These are phyloP conservation scores for Colletotrichum chrysophilum DNA, from an alignment of 2,329 filamentous ascomycete species.

Conservation along the genomic window DNA sequence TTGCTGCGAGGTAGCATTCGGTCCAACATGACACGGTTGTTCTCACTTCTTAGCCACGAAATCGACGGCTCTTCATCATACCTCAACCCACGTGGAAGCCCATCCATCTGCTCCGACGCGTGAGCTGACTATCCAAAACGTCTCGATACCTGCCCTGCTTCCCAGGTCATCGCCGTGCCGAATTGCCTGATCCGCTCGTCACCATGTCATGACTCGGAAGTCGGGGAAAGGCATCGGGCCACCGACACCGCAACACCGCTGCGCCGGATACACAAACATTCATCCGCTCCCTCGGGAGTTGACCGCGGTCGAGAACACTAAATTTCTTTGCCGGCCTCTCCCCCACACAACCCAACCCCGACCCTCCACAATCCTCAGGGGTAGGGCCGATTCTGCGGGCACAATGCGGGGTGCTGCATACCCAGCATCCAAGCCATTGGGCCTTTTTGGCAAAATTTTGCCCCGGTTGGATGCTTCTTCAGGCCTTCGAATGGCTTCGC, in stretches of 20 bases:
- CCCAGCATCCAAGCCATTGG: slow-evolving; percentile 7
- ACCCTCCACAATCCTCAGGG: slow-evolving; percentile 6
- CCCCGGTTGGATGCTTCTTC: neutral
- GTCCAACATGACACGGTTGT: neutral
- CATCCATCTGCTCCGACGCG: neutral
- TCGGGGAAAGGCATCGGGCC: neutral
- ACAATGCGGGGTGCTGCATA: slow-evolving; percentile 8
- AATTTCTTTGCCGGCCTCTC: neutral
- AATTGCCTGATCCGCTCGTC: neutral
- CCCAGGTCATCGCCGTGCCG: neutral
- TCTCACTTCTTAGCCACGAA: no score
- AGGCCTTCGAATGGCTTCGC: neutral
- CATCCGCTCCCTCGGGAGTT: slow-evolving; percentile 7
- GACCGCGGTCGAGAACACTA: neutral
- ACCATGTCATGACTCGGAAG: slow-evolving; percentile 1
- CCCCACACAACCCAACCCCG: slow-evolving; percentile 15
- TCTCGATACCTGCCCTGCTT: neutral
- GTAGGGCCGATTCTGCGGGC: slow-evolving; percentile 14
- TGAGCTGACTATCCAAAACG: neutral
- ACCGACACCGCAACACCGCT: neutral
- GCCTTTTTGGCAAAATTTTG: neutral
- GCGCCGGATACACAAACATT: neutral
- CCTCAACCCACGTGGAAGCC: neutral
- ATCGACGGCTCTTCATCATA: neutral
- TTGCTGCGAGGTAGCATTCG: neutral